Evolutionary conservation across 495 filamentous ascomycete genomes (phyloP), one percentile per base, ranked within the genome.

Genomic region (Neurospora intermedia): DNA sequence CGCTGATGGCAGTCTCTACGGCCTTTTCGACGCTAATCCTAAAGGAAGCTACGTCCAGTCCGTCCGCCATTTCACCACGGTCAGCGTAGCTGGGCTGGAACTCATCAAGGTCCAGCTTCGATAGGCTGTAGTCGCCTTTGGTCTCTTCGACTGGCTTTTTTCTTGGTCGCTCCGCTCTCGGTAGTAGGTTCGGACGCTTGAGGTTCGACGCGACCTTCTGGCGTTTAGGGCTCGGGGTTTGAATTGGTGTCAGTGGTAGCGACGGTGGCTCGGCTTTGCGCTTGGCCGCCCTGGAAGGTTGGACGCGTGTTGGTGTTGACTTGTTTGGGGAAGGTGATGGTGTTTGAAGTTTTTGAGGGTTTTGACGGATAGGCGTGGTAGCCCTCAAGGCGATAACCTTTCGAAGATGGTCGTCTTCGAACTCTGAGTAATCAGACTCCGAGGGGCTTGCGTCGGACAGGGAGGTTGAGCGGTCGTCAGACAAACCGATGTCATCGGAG

Each of bases 221-320:
- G 23, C 72, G 71, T 46, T 69, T 69, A 1, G 73, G 41, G 8
- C 69, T 70, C 16, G 73, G 23, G 18, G 18, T 54, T 23, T 43
- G 35, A 23, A 69, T 8, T 20, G 54, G 31, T 20, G 45, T 54
- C 20, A 1, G 39, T 38, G 20, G 70, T 23, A 1, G 27, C n/a
- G 0, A 66, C 73, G 35, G 43, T 3, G 54, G 6, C 23, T 66
- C 38, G 0, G 42, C 73, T 42, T 76, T 77, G 31, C 73, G 77
- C 69, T 80, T 81, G 1, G 77, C 76, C 31, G 74, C 71, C 46
- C 80, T 73, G 5, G 72, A 6, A 0, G 77, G 80, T 23, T 81
- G 78, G 10, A 80, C 48, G 1, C 80, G 77, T 2, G 72, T 77
- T 2, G 79, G 79, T 0, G 73, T 40, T 3, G 23, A 2, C 11